Conservation (phyloP, 495 filamentous ascomycete genomes). For the Tuber brumale region DNA sequence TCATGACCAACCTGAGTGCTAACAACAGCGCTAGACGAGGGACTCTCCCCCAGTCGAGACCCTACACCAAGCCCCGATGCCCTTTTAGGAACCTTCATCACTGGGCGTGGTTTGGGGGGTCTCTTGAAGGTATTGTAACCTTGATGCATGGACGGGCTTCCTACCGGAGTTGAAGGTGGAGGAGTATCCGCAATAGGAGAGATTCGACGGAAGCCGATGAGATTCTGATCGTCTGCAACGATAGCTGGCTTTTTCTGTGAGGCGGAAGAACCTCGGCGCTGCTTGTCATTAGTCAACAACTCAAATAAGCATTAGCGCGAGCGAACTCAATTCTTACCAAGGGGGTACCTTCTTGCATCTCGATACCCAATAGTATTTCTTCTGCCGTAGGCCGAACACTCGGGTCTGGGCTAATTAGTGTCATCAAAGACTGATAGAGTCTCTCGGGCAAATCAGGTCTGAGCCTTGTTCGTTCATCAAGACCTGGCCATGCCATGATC, state of each 20-base stretch:
- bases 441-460: slow-evolving; percentile 78
- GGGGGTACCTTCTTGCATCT: slow-evolving; percentile 53
- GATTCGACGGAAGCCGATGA: slow-evolving; percentile 54
- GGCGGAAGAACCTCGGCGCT: slow-evolving; percentile 36
- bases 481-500: slow-evolving; percentile 79
- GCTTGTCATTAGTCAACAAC: slow-evolving; percentile 46
- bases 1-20: slow-evolving; percentile 39
- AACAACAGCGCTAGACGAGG: slow-evolving; percentile 41
- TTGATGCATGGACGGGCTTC: slow-evolving; percentile 35
- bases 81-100: slow-evolving; percentile 21
- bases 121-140: slow-evolving; percentile 41
- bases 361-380: slow-evolving; percentile 75
- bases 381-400: slow-evolving; percentile 71
- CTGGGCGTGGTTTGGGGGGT: slow-evolving; percentile 16
- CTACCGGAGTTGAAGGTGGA: slow-evolving; percentile 39
- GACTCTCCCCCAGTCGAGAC: slow-evolving; percentile 38
- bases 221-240: slow-evolving; percentile 49
- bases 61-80: slow-evolving; percentile 40
- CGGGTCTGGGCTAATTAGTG: slow-evolving; percentile 71
- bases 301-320: slow-evolving; percentile 41
- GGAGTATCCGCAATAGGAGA: slow-evolving; percentile 53
- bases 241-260: slow-evolving; percentile 26
- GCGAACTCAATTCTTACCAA: slow-evolving; percentile 43
- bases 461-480: slow-evolving; percentile 64
- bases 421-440: slow-evolving; percentile 76